Conservation (phyloP, 2,329 filamentous ascomycete species). For the Fusarium pseudocircinatum region DNA sequence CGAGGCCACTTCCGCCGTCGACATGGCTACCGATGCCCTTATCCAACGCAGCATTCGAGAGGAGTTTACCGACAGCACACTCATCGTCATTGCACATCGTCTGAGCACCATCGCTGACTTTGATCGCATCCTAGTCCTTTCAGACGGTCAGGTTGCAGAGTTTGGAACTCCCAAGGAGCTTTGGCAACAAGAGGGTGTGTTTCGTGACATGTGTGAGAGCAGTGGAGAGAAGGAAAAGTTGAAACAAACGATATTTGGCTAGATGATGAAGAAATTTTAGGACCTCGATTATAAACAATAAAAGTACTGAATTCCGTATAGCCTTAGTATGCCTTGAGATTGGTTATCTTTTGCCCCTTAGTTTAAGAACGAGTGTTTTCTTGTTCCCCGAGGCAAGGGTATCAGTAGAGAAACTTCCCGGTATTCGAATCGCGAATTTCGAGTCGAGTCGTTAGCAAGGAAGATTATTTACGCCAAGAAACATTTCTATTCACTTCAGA, state of each 20-base stretch:
- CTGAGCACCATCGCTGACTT: conserved; percentile 82
- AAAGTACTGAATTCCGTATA: not conserved
- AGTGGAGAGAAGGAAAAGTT: conserved; percentile 68
- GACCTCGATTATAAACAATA: not conserved
- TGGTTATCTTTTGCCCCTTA: not conserved
- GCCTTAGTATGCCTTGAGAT: not conserved
- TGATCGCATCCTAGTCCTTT: conserved; percentile 76
- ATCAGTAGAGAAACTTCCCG: not conserved
- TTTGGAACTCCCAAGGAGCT: conserved; percentile 72
- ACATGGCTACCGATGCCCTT: conserved; percentile 78
- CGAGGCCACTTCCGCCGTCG: conserved; percentile 81
- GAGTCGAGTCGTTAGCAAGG: not conserved
- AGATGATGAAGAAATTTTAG: not conserved
- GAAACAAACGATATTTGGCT: conserved; percentile 54
- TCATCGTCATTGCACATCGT: conserved; percentile 80
- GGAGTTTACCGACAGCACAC: conserved; percentile 74
- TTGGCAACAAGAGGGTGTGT: conserved; percentile 65
- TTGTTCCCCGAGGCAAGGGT: not conserved
- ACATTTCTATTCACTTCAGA: not conserved
- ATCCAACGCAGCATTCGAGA: conserved; percentile 79
- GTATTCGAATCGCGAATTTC: not conserved
- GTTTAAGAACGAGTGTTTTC: not conserved
- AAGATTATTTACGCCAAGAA: not conserved
- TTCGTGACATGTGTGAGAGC: conserved; percentile 70
- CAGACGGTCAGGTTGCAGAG: conserved; percentile 73